phyloP scores from a whole-genome alignment of 1,284 basidiomycete species.

The Malassezia equina region DNA sequence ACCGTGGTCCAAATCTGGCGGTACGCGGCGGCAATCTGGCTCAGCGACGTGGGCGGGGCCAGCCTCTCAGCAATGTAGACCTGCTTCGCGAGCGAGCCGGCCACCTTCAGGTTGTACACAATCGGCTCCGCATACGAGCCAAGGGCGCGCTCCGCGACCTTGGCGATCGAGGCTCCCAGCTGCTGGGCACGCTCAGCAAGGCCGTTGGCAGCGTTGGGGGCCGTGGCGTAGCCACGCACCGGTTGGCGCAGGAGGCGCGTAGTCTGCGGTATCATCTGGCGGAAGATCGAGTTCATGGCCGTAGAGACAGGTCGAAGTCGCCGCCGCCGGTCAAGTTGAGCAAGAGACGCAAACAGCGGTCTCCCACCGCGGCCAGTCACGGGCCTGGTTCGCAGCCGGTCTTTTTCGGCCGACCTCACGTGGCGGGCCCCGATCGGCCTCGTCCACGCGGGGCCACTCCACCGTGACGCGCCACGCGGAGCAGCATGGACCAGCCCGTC shows the following conservation, averaged over 20 bases:
- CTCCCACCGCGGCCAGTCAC: not conserved
- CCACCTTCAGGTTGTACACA: slow-evolving; percentile 55
- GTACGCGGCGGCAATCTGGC: slow-evolving; percentile 62
- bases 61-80: slow-evolving; percentile 81
- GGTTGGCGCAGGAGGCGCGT: not conserved
- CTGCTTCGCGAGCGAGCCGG: slow-evolving; percentile 74
- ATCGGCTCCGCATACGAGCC: slow-evolving; percentile 29
- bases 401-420: not conserved
- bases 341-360: not conserved
- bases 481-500: not conserved
- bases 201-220: not conserved
- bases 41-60: slow-evolving; percentile 64
- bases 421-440: not conserved
- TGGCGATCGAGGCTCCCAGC: slow-evolving; percentile 1
- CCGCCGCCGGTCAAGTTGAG: not conserved
- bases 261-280: slow-evolving; percentile 15
- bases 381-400: not conserved
- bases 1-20: slow-evolving; percentile 63
- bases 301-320: not conserved
- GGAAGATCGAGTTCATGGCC: slow-evolving; percentile 4
- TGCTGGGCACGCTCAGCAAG: slow-evolving; percentile 12
- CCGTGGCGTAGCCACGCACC: slow-evolving; percentile 6
- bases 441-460: not conserved
- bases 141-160: slow-evolving; percentile 12
- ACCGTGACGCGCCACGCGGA: not conserved